Evolutionary conservation across 257 asterid genomes (phyloP), one percentile per base, ranked within the genome.

Genomic region (Buddleja alternifolia): DNA sequence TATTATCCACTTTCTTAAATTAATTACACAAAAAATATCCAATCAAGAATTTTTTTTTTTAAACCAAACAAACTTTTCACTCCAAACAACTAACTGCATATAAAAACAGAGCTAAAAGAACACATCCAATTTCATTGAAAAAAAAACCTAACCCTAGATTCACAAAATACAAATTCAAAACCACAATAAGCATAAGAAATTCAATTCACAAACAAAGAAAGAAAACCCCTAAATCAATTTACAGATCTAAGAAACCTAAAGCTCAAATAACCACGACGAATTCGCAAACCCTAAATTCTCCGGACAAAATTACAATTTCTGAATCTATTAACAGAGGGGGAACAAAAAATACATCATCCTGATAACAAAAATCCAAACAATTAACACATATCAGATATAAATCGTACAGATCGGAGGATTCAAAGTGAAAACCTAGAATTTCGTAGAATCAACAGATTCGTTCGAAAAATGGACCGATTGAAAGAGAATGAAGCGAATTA

Each of bases 141-240:
- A 8, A 8, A 68, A 81, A 68, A 80, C 88, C 86, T 79, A 79
- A 81, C 86, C 89, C 83, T 76, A 83, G 74, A 62, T 67, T 74
- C 52, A 51, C 52, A 79, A 58, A 73, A 17, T 54, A 45, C 4
- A 55, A 44, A 40, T 19, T 23, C 5, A 12, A 62, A 7, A 20
- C 7, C 25, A 34, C 29, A 57, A 68, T 59, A 46, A 21, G 7
- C 48, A 6, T 16, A 4, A 4, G 1, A 34, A 19, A 50, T 41
- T 29, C 17, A 71, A 86, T 86, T 79, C 54, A 52, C 3, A 58
- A 19, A 41, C 14, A 69, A 4, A 71, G 69, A n/a, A 65, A 79
- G 71, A 81, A 42, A 57, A 70, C 29, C 66, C 58, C 73, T 50
- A 72, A 60, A 66, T 40, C 57, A 81, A 81, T 79, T 77, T 60